Percentiles rank a stretch among this genome's conserved stretches.
phyloP scores from a whole-genome alignment of 2,329 filamentous ascomycete species.

The Paramyrothecium roridum region DNA sequence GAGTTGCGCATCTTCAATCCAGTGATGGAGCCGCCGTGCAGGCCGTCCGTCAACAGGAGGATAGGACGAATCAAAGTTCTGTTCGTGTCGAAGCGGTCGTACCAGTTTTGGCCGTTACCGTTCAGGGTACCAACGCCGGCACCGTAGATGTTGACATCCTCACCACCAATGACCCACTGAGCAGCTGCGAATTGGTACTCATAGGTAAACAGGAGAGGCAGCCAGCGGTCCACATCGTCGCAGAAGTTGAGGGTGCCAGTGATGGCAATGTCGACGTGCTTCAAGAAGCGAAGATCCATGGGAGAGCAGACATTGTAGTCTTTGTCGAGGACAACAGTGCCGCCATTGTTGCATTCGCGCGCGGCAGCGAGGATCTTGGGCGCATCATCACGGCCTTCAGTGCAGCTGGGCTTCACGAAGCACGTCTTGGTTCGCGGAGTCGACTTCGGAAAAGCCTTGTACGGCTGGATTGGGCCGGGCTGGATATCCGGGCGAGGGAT shows the following conservation, averaged over 20 bases:
- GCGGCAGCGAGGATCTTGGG: slow-evolving; percentile 5
- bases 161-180: slow-evolving; percentile 19
- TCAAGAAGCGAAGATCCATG: slow-evolving; percentile 60
- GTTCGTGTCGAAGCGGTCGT: slow-evolving; percentile 45
- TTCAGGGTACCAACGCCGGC: slow-evolving; percentile 44
- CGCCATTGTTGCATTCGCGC: slow-evolving; percentile 54
- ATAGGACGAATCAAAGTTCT: slow-evolving; percentile 55
- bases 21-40: slow-evolving; percentile 54
- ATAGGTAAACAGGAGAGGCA: slow-evolving; percentile 58
- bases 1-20: slow-evolving; percentile 59
- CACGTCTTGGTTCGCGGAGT: neutral
- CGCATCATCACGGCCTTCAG: slow-evolving; percentile 6
- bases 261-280: slow-evolving; percentile 59
- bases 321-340: slow-evolving; percentile 55
- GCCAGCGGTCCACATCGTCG: slow-evolving; percentile 62
- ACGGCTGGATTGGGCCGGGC: neutral
- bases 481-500: neutral
- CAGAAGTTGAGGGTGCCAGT: slow-evolving; percentile 57
- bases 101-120: slow-evolving; percentile 65
- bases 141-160: slow-evolving; percentile 59
- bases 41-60: slow-evolving; percentile 58
- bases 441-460: neutral
- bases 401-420: neutral
- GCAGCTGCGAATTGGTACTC: slow-evolving; percentile 59
- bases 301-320: slow-evolving; percentile 61